Evolutionary conservation across 1,284 basidiomycete genomes (phyloP).

Genomic region (Cutaneotrichosporon cavernicola): DNA sequence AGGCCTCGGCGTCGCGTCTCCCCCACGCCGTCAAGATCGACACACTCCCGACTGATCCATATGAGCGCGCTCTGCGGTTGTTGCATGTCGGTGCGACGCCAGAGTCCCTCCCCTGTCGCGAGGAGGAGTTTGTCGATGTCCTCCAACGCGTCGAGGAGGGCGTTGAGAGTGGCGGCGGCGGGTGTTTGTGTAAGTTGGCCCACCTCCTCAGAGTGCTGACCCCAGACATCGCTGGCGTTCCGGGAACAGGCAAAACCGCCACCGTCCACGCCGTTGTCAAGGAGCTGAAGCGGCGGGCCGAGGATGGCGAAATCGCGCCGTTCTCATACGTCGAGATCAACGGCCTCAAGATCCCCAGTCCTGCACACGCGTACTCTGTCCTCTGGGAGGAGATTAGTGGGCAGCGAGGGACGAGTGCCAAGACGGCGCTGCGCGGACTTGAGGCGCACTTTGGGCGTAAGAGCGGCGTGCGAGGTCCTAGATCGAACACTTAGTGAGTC

Average conservation of each 20-base stretch:
- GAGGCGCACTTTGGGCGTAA: slow-evolving; percentile 51
- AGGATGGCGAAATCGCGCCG: slow-evolving; percentile 77
- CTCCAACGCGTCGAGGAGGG: slow-evolving; percentile 77
- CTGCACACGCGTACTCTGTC: slow-evolving; percentile 78
- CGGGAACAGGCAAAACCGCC: slow-evolving; percentile 97
- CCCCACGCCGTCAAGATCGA: slow-evolving; percentile 36
- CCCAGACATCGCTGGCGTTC: slow-evolving; percentile 91
- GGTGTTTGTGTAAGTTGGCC: slow-evolving; percentile 77
- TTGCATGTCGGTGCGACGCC: slow-evolving; percentile 93
- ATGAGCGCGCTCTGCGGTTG: slow-evolving; percentile 78
- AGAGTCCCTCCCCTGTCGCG: slow-evolving; percentile 83
- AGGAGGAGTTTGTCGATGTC: slow-evolving; percentile 79
- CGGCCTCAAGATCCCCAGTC: slow-evolving; percentile 87
- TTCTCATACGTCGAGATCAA: slow-evolving; percentile 99
- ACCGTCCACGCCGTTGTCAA: slow-evolving; percentile 90
- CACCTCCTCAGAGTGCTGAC: slow-evolving; percentile 11
- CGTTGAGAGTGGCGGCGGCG: slow-evolving; percentile 87
- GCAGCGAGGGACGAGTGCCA: slow-evolving; percentile 60
- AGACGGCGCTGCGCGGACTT: slow-evolving; percentile 51
- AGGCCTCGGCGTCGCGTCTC: slow-evolving; percentile 36
- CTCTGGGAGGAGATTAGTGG: slow-evolving; percentile 87
- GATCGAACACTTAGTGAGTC: slow-evolving; percentile 53
- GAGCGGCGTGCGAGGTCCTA: slow-evolving; percentile 48
- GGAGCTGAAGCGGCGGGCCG: slow-evolving; percentile 81
- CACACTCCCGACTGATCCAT: slow-evolving; percentile 68